Evolutionary conservation across 768 basidiomycete species (phyloP).

Genomic region (Trametes meyenii): DNA sequence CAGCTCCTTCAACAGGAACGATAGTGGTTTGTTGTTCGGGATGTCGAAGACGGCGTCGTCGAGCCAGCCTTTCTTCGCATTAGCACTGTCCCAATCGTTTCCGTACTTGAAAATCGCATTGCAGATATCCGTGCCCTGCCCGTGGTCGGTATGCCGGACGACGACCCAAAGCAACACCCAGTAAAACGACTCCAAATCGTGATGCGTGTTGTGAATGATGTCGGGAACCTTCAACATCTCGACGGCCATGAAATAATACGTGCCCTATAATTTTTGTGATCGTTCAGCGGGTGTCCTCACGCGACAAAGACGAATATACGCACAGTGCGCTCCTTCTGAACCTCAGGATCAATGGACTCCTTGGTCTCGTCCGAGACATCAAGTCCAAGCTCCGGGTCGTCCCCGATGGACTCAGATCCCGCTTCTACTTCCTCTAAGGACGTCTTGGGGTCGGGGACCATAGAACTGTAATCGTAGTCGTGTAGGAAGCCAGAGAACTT

Average conservation of each 20-base stretch:
- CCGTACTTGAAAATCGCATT: not conserved
- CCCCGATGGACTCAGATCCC: no score
- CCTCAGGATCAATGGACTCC: not conserved
- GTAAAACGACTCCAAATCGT: constrained; percentile 12
- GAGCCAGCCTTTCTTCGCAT: not conserved
- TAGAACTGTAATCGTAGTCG: constrained; percentile 10
- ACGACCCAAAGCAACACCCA: constrained; percentile 10
- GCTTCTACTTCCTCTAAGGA: not conserved
- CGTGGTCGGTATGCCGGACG: constrained; percentile 1
- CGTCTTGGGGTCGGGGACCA: not conserved
- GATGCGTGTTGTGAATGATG: not conserved
- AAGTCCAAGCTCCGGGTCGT: no score
- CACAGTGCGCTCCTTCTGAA: constrained; percentile 1
- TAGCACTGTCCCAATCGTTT: not conserved
- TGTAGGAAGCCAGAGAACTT: constrained; percentile 4
- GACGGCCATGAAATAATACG: constrained; percentile 1
- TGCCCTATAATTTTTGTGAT: not conserved
- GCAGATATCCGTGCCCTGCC: not conserved
- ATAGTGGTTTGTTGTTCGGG: not conserved
- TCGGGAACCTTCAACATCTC: not conserved
- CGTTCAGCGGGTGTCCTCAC: not conserved
- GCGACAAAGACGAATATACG: not conserved
- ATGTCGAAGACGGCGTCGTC: not conserved
- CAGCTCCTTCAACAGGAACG: not conserved
- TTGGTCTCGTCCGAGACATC: no score